Evolutionary conservation across 108 stramenopile genomes (phyloP), one percentile per base, ranked within the genome.

Genomic region (Epithemia pelagica): DNA sequence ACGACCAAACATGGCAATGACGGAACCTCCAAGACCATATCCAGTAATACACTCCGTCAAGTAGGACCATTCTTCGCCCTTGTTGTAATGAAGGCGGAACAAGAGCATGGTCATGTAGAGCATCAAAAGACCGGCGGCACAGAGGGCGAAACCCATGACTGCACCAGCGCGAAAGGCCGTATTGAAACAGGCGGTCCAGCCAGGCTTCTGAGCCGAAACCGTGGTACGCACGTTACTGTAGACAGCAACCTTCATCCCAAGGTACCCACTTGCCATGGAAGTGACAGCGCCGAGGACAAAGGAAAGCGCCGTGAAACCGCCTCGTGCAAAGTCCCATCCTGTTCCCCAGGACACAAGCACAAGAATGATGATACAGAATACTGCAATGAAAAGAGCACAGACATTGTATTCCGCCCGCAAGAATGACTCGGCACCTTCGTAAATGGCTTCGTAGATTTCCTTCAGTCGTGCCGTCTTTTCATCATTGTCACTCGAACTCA

Each of bases 1-100:
- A 82, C 98, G 98, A 46, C 96, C 98, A 73, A 99, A 99, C 95
- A 99, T 96, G 73, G 98, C 98, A 89, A 99, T 97, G 63, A 88
- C 93, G 62, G 91, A 94, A 67, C 95, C 98, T 54, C 98, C 98
- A 26, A 99, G 82, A 37, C 97, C 97, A 67, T 94, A 99, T 70
- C 98, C 98, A 46, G 97, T 95, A 63, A 98, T 67, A 65, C 80
- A 88, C 68, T 97, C 95, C 62, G 95, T 97, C 69, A 97, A 88
- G 37, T 91, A 80, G 65, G 85, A 74, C 96, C 96, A 98, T 32
- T 96, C 83, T 28, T 80, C 73, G 25, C 87, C 60, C 24, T 59
- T 73, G 30, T 82, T 83, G 73, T 92, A 95, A 72, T 94, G 89
- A 37, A 80, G 61, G 3, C 84, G 79, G 88, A 90, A 92, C 46